Base-by-base conservation (phyloP, 208 protist genomes). In the Crithidia acanthocephali region DNA sequence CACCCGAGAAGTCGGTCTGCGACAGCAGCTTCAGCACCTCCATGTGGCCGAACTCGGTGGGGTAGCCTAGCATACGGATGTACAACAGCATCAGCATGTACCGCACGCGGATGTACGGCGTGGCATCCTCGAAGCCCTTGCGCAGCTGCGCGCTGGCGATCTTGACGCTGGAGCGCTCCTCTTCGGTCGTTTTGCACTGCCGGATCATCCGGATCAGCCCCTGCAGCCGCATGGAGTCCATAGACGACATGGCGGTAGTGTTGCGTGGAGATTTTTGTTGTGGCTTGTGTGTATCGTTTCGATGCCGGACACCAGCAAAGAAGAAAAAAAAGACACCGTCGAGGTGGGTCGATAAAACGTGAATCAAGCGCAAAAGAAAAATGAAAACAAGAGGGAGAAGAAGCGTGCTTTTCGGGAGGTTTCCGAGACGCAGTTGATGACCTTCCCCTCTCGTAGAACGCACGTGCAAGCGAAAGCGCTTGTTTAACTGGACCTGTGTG, bases 61-160 rank as follows among this genome's bases (percentile, higher is more conserved):
- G 96, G 81, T 99, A 99, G 20, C 99, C 99, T 0, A 99, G 86
- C 87, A 99, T 99, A 70, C 95, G 97, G 65, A 99, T 99, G 86
- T 99, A 99, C 1, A 99, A 80, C 32, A 99, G 89, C 83, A 99
- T 99, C 25, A 97, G 76, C 77, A 99, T 99, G 86, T 99, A 99
- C 60, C 98, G 95, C n/a, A 94, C 94, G 7, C 99, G 87, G 40
- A 97, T 85, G 50, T 96, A 91, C 37, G 91, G 79, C 30, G 98
- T 95, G 58, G 93, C 97, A 27, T 97, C 91, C 57, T 93, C 95
- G 52, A 99, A 98, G 3, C 86, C 84, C 23, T 98, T 97, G 33
- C 98, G 92, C 72, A 99, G 98, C 5, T 79, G 51, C 13, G 98
- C 98, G 64, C 91, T 98, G 60, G 99, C 98, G 44, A 96, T 97